Evolutionary conservation across 2,329 filamentous ascomycete genomes (phyloP).

Genomic region (Aureobasidium sp.): DNA sequence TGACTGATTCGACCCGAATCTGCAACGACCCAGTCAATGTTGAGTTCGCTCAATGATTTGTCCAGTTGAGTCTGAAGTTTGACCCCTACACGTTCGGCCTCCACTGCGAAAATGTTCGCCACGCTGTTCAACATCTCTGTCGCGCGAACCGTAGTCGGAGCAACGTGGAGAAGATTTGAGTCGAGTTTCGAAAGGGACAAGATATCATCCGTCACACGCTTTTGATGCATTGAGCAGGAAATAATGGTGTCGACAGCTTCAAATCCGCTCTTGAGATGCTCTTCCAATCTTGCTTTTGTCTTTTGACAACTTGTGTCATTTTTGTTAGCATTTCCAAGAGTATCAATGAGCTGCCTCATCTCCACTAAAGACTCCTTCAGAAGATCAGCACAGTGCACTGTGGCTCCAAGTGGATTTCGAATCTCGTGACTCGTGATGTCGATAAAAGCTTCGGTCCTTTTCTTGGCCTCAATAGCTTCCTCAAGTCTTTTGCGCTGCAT

Average conservation of each 20-base stretch:
- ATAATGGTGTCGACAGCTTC: constrained; percentile 35
- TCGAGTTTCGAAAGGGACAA: constrained; percentile 36
- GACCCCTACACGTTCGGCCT: constrained; percentile 36
- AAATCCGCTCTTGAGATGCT: neutral
- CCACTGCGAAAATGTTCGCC: constrained; percentile 27
- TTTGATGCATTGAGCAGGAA: constrained; percentile 39
- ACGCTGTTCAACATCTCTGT: constrained; percentile 31
- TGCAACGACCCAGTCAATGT: constrained; percentile 23
- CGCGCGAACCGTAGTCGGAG: constrained; percentile 31
- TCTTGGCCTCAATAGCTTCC: constrained; percentile 16
- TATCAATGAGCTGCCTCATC: constrained; percentile 4
- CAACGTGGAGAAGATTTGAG: constrained; percentile 30
- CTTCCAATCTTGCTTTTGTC: neutral
- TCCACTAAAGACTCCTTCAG: constrained; percentile 7
- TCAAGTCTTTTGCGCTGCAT: constrained; percentile 20
- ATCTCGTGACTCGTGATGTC: constrained; percentile 28
- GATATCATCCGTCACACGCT: constrained; percentile 41
- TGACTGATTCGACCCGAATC: constrained; percentile 27
- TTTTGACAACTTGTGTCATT: neutral
- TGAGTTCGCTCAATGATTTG: constrained; percentile 24
- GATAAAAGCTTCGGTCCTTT: constrained; percentile 21
- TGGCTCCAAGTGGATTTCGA: constrained; percentile 18
- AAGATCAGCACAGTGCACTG: constrained; percentile 17
- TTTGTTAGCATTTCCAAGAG: constrained; percentile 10
- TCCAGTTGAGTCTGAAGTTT: constrained; percentile 36